These are phyloP conservation scores for Cytidiella melzeri DNA, from an alignment of 768 basidiomycete genomes.

Conservation along the genomic window DNA sequence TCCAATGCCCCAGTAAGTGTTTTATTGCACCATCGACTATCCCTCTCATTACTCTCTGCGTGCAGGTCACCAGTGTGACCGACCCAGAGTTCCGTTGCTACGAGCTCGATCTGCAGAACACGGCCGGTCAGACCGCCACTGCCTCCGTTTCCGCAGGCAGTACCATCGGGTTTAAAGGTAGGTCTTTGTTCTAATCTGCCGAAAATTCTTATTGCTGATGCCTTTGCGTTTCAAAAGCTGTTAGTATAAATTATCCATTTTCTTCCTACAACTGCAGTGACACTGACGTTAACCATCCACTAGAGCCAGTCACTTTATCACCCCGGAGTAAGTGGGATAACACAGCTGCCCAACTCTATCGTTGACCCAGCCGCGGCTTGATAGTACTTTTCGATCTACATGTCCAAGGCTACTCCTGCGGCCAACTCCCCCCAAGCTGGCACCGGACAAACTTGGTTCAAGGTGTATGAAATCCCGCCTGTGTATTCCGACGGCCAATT, in stretches of 20 bases:
- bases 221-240: not conserved
- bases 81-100: constrained; percentile 29
- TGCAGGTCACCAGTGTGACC: constrained; percentile 26
- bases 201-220: not conserved
- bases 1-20: constrained; percentile 24
- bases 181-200: not conserved
- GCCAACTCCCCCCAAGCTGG: constrained; percentile 30
- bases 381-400: constrained; percentile 26
- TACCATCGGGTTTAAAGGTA: constrained; percentile 24
- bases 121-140: constrained; percentile 18
- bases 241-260: not conserved
- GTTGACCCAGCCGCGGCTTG: not conserved
- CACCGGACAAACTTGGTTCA: constrained; percentile 37
- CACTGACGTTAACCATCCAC: not conserved
- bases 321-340: constrained; percentile 21
- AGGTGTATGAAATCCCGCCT: constrained; percentile 33
- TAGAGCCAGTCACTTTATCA: constrained; percentile 23
- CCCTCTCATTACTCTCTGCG: not conserved
- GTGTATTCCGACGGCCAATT: constrained; percentile 19
- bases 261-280: not conserved
- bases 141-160: constrained; percentile 23
- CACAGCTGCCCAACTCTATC: too few species aligned
- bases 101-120: constrained; percentile 24
- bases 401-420: constrained; percentile 21
- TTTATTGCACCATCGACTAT: not conserved